Conservation (phyloP, 768 basidiomycete species). For the Suillus plorans region DNA sequence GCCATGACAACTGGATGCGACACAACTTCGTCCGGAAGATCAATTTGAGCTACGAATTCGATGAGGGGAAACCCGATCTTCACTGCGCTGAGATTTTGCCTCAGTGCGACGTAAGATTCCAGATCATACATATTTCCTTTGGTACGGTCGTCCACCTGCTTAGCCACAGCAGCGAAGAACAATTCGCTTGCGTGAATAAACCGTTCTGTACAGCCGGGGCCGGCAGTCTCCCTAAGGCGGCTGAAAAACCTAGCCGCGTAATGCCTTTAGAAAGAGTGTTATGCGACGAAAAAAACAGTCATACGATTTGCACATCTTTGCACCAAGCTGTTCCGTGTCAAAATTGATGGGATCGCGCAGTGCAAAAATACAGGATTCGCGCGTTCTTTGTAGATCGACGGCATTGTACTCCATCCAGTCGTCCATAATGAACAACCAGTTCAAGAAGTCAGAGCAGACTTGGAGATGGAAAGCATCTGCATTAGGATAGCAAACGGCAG, state of each 20-base stretch:
- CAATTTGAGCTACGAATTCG: constrained; percentile 52
- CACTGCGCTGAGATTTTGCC: constrained; percentile 53
- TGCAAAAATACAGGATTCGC: constrained; percentile 25
- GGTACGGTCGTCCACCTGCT: constrained; percentile 43
- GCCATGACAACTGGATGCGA: constrained; percentile 46
- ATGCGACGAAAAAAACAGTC: constrained; percentile 11
- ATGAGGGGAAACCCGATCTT: constrained; percentile 50
- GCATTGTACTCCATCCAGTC: constrained; percentile 38
- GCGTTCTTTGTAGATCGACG: constrained; percentile 26
- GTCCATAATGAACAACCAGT: constrained; percentile 41
- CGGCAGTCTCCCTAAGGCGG: constrained; percentile 36
- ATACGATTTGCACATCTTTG: constrained; percentile 33
- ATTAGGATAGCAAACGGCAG: constrained; percentile 19
- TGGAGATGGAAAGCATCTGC: constrained; percentile 55
- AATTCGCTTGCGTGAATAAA: constrained; percentile 39
- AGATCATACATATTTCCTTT: constrained; percentile 38
- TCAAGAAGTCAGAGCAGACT: constrained; percentile 67
- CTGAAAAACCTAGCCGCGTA: constrained; percentile 33
- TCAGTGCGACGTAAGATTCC: constrained; percentile 50
- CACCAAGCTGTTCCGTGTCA: constrained; percentile 28
- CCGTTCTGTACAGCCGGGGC: constrained; percentile 38
- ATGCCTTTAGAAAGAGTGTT: neutral
- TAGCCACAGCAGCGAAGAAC: constrained; percentile 42
- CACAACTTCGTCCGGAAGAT: constrained; percentile 54
- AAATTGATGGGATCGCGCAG: constrained; percentile 29